Evolutionary conservation across 305 asterid species (phyloP), one percentile per base, ranked within the genome.

Genomic region (Rubia occidens): DNA sequence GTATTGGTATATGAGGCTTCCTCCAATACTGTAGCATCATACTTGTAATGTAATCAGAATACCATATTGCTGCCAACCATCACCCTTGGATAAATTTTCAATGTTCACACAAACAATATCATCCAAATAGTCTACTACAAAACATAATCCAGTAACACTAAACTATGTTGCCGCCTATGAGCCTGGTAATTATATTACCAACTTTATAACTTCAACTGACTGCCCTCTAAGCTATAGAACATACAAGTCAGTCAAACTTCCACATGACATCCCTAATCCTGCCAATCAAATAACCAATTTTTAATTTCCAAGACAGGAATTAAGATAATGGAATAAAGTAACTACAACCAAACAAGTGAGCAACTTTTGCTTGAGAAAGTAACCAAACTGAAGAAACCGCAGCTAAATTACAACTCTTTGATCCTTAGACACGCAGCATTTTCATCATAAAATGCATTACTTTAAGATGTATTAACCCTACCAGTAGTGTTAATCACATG

Each of bases 21-120:
- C 44, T n/a, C 71, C 40, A 68, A 68, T 24, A 53, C 55, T 61
- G 8, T 62, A 74, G n/a, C 73, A 74, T 74, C 60, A 20, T 74
- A 68, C 45, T 35, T 18, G 14, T 37, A 11, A 18, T 45, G 54
- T 32, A 9, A 4, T 55, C 20, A 54, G 44, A 43, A 68, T 45
- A 26, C 44, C 14, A 17, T 24, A 44, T 49, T 43, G 11, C 9
- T 35, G 54, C 32, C 32, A 43, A 29, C 24, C 1, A 45, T 29
- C 49, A 47, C 69, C 55, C 62, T 45, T 59, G 42, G 43, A 67
- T 32, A 20, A 20, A 32, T 51, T 66, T 40, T 64, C 20, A 42
- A 39, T 67, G 13, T 14, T 5, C 29, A 43, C 24, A 14, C 14
- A 13, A 13, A 66, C 6, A 29, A 54, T 3, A 32, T 15, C 17